Evolutionary conservation across 148 eudicot species (phyloP).

Genomic region (Rhododendron williamsianum): DNA sequence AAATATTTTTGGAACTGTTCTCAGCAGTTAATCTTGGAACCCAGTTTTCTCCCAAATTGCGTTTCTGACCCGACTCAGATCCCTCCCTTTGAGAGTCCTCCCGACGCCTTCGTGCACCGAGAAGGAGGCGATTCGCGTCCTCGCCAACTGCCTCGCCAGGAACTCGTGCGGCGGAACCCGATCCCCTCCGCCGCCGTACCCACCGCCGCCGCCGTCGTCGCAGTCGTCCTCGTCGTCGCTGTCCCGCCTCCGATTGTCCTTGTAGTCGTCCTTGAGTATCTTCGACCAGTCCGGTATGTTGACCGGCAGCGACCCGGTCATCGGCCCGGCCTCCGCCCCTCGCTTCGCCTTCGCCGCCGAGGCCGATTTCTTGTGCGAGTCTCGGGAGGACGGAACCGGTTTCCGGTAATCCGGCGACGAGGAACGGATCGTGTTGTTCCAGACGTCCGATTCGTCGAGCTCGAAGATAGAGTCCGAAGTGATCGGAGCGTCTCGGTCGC

Average conservation of each 20-base stretch:
- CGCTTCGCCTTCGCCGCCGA: conserved; percentile 12
- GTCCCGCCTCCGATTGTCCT: conserved; percentile 13
- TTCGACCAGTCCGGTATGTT: conserved; percentile 65
- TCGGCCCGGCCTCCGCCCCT: conserved; percentile 8
- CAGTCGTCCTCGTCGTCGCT: conserved; percentile 6
- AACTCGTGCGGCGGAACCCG: conserved; percentile 75
- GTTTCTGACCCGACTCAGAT: conserved; percentile 73
- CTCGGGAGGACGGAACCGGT: conserved; percentile 12
- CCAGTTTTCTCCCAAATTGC: conserved; percentile 79
- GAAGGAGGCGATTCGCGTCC: conserved; percentile 52
- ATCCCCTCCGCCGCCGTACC: conserved; percentile 21
- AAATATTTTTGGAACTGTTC: background rate
- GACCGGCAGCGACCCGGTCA: conserved; percentile 42
- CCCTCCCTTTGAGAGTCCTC: conserved; percentile 67
- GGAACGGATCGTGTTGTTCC: conserved; percentile 34
- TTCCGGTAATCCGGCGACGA: conserved; percentile 31
- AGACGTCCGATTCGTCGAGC: conserved; percentile 55
- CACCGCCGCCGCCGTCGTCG: conserved; percentile 12
- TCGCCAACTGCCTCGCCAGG: conserved; percentile 46
- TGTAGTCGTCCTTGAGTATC: conserved; percentile 45
- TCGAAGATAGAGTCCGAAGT: conserved; percentile 24
- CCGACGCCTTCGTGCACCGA: conserved; percentile 70
- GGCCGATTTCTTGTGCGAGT: background rate
- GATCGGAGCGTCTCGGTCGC: conserved; percentile 10
- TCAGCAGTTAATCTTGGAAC: conserved; percentile 45